phyloP scores from a whole-genome alignment of 805 yeast genomes.

The Saccharomycopsis sp. region DNA sequence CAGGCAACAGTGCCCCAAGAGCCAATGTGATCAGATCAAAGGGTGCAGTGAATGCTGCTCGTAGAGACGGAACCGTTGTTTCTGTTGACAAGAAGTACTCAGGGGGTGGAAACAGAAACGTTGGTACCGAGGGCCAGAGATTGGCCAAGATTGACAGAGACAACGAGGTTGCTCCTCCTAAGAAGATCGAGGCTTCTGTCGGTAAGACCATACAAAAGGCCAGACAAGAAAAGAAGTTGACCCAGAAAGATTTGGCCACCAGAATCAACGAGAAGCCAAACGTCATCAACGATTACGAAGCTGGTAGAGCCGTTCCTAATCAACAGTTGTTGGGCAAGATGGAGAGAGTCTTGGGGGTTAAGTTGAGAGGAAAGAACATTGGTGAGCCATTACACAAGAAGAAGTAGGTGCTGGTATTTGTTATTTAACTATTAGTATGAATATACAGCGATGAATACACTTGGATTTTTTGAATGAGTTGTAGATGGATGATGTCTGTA shows the following conservation, averaged over 20 bases:
- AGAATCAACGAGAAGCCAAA: slow-evolving; percentile 94
- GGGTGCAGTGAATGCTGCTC: slow-evolving; percentile 83
- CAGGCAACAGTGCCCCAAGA: slow-evolving; percentile 85
- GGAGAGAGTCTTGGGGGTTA: slow-evolving; percentile 91
- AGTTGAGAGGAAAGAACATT: slow-evolving; percentile 91
- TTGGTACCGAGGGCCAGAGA: slow-evolving; percentile 89
- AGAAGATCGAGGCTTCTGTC: slow-evolving; percentile 75
- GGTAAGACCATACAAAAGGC: slow-evolving; percentile 84
- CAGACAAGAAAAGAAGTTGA: slow-evolving; percentile 78
- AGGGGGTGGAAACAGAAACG: slow-evolving; percentile 46
- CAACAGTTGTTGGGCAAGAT: slow-evolving; percentile 90
- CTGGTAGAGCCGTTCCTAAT: slow-evolving; percentile 93
- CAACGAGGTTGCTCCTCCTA: slow-evolving; percentile 88
- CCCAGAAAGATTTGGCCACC: slow-evolving; percentile 96
- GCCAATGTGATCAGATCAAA: slow-evolving; percentile 73
- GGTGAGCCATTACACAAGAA: slow-evolving; percentile 76
- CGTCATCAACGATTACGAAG: slow-evolving; percentile 92
- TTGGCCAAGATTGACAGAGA: slow-evolving; percentile 88
- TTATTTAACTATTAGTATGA: too few relatives aligned
- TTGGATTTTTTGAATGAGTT: too few relatives aligned
- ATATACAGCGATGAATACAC: too few relatives aligned
- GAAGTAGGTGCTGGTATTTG: too few relatives aligned
- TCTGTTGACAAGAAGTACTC: slow-evolving; percentile 92
- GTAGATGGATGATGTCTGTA: too few relatives aligned
- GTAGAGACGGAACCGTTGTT: slow-evolving; percentile 84